Evolutionary conservation across 495 filamentous ascomycete genomes (phyloP).

Genomic region (Penicillium pancosmium): DNA sequence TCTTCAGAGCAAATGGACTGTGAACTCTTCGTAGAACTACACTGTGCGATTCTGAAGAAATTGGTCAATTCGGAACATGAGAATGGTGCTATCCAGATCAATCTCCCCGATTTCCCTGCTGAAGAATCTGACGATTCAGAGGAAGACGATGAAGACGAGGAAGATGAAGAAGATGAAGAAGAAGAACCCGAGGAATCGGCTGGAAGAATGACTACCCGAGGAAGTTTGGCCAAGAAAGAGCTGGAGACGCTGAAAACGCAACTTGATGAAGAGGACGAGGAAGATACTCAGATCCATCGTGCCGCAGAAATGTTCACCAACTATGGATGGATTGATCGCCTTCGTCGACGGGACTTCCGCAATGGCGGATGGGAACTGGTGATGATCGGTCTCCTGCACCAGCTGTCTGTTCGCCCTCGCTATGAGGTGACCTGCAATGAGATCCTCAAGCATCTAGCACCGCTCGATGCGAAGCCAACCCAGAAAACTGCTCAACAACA

Average conservation of each 20-base stretch:
- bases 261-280: slow-evolving; percentile 30
- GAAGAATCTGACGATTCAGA: slow-evolving; percentile 64
- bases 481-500: slow-evolving; percentile 69
- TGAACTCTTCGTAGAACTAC: slow-evolving; percentile 85
- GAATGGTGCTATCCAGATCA: slow-evolving; percentile 76
- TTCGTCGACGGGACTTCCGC: slow-evolving; percentile 81
- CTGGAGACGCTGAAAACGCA: slow-evolving; percentile 63
- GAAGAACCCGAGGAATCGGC: slow-evolving; percentile 52
- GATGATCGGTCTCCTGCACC: slow-evolving; percentile 82
- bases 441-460: slow-evolving; percentile 77
- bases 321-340: slow-evolving; percentile 81
- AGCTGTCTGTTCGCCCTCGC: slow-evolving; percentile 75
- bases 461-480: slow-evolving; percentile 70
- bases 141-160: slow-evolving; percentile 41
- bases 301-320: slow-evolving; percentile 71
- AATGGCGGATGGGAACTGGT: slow-evolving; percentile 92
- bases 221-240: slow-evolving; percentile 81
- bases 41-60: slow-evolving; percentile 88
- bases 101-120: slow-evolving; percentile 73
- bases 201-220: slow-evolving; percentile 76
- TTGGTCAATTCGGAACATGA: slow-evolving; percentile 73
- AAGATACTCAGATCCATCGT: slow-evolving; percentile 60
- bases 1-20: slow-evolving; percentile 77
- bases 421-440: slow-evolving; percentile 74
- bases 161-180: slow-evolving; percentile 31